Evolutionary conservation across 345 rosid species (phyloP).

Genomic region (Corchorus olitorius): DNA sequence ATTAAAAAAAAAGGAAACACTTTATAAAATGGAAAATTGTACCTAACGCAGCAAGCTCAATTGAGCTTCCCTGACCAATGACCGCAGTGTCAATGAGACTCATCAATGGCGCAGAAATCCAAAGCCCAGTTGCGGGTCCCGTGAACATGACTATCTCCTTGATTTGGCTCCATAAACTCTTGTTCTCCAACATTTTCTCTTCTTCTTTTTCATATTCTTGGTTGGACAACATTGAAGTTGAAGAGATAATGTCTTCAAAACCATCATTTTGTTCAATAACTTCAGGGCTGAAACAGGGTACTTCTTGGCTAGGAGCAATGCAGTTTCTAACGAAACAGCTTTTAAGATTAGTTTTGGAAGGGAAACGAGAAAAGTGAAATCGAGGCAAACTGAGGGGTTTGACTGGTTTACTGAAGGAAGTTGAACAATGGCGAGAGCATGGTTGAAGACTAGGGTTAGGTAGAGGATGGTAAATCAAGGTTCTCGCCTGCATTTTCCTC

Average conservation of each 20-base stretch:
- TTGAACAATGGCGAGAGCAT: slow-evolving; percentile 14
- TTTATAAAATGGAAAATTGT: slow-evolving; percentile 37
- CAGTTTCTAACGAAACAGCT: slow-evolving; percentile 32
- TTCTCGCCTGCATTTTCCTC: slow-evolving; percentile 43
- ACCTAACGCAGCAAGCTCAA: slow-evolving; percentile 95
- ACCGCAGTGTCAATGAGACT: slow-evolving; percentile 92
- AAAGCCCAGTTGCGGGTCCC: slow-evolving; percentile 87
- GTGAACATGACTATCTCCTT: slow-evolving; percentile 77
- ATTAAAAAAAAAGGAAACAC: too few species aligned
- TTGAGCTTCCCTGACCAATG: slow-evolving; percentile 84
- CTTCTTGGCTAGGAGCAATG: slow-evolving; percentile 36
- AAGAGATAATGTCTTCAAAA: slow-evolving; percentile 17
- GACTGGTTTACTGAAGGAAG: slow-evolving; percentile 22
- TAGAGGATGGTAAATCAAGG: slow-evolving; percentile 30
- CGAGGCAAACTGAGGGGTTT: slow-evolving; percentile 7
- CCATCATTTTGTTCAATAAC: slow-evolving; percentile 26
- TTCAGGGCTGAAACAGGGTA: neutral
- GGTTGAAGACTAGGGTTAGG: slow-evolving; percentile 34
- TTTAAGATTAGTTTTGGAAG: neutral
- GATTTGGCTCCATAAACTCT: slow-evolving; percentile 71
- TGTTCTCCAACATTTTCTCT: slow-evolving; percentile 41
- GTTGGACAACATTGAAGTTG: slow-evolving; percentile 6
- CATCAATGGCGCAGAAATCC: slow-evolving; percentile 96
- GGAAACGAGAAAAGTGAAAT: slow-evolving; percentile 28
- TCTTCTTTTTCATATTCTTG: slow-evolving; percentile 28